Evolutionary conservation across 371 early-diverging fungal species (phyloP), one percentile per base, ranked within the genome.

Genomic region (Syncephalastrum contaminatum): DNA sequence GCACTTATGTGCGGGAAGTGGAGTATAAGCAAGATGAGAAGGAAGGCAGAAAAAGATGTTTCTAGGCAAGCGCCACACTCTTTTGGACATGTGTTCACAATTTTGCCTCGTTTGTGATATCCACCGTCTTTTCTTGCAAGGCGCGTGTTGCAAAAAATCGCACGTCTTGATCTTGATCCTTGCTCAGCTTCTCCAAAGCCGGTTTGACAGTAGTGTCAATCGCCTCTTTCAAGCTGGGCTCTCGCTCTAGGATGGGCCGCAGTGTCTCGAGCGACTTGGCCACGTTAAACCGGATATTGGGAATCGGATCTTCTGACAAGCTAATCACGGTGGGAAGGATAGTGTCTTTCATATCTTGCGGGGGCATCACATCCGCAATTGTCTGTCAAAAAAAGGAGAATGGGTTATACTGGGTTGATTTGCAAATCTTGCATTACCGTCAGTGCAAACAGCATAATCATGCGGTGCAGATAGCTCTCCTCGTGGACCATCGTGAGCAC

Each of bases 231-330:
- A 89, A 81, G 48, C 86, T 85, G 15, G 80, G 60, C 56, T 78
- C 80, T 59, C 76, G 78, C 52, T 83, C 80, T 59, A 96, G 76
- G 24, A 91, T 80, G 15, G 89, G 92, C 43, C 88, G 81, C 71
- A 98, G 66, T 10, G 82, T 78, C 67, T 93, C 93, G 69, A 95
- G 80, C 51, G 92, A 86, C 72, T 98, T 98, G 52, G 96, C 96
- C 15, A 95, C 96, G 64, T 97, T 98, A 83, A 98, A 98, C 41
- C 99, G 93, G 64, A 98, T 96, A 71, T 98, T 98, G 64, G 99
- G 97, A 62, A 98, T 96, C 15, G 96, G 94, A 66, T 98, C 99
- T 43, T 83, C 79, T 36, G 88, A 88, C 57, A 98, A 83, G 53
- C 73, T 82, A 56, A 83, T 82, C 48, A 96, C 84, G n/a, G 94